Conservation (phyloP, 2,329 filamentous ascomycete species). For the Penicillium janthinellum region DNA sequence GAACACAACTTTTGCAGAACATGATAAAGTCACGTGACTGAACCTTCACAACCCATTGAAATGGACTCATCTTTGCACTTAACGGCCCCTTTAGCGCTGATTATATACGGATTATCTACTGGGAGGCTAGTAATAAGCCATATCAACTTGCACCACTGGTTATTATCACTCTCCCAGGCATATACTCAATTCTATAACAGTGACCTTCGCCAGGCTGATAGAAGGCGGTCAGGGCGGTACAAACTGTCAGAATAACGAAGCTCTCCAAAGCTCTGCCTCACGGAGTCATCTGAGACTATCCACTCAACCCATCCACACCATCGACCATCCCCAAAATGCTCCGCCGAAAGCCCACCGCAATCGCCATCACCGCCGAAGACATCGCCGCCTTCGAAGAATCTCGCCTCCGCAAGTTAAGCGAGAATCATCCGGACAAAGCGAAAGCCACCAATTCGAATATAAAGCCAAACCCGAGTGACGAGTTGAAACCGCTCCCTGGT, state of each 20-base stretch:
- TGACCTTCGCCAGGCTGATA: too few relatives aligned
- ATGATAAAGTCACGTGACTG: constrained; percentile 20
- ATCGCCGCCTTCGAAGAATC: constrained; percentile 50
- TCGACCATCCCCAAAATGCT: constrained; percentile 42
- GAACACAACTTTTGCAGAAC: constrained; percentile 9
- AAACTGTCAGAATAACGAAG: too few relatives aligned
- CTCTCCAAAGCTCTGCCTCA: too few relatives aligned
- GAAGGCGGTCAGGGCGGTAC: too few relatives aligned
- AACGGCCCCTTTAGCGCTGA: too few relatives aligned
- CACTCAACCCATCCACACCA: neutral
- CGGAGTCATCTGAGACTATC: neutral
- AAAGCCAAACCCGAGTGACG: constrained; percentile 51
- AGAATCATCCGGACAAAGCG: constrained; percentile 29
- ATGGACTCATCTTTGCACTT: neutral
- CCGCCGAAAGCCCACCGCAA: constrained; percentile 54
- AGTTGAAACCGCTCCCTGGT: constrained; percentile 52
- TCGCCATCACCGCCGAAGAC: constrained; percentile 53
- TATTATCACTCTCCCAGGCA: too few relatives aligned
- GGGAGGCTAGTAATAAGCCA: too few relatives aligned
- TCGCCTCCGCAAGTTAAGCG: constrained; percentile 35
- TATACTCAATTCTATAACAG: too few relatives aligned
- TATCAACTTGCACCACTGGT: too few relatives aligned
- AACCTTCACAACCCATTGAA: neutral
- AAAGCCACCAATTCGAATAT: constrained; percentile 25
- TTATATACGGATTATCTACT: neutral